Percentiles rank a stretch among this genome's conserved stretches.
These are phyloP conservation scores for Penstemon newberryi DNA, from an alignment of 257 asterid genomes.

Conservation along the genomic window DNA sequence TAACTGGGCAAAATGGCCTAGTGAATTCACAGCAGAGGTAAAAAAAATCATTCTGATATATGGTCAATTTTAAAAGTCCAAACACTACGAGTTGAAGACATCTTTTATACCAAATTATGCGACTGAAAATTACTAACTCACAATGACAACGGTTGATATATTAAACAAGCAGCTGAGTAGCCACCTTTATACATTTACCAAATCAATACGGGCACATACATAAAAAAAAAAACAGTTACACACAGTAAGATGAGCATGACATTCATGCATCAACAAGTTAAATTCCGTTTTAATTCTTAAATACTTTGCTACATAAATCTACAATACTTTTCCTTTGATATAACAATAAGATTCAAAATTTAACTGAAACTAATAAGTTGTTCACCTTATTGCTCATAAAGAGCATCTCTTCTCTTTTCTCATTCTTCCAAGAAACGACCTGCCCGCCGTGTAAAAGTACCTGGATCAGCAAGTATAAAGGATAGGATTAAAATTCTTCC, in stretches of 20 bases:
- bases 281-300: background rate
- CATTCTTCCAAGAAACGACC: constrained; percentile 86
- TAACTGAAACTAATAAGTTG: constrained; percentile 9
- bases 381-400: constrained; percentile 70
- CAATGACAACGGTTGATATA: background rate
- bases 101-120: background rate
- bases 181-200: background rate
- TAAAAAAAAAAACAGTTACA: background rate
- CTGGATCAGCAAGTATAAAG: constrained; percentile 37
- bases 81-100: too few relatives aligned
- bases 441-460: constrained; percentile 76
- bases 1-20: too few relatives aligned
- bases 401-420: constrained; percentile 69
- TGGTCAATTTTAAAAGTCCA: too few relatives aligned
- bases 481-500: constrained; percentile 8
- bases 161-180: background rate
- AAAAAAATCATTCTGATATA: too few relatives aligned
- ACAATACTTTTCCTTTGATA: background rate
- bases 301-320: background rate
- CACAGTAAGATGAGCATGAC: constrained; percentile 6
- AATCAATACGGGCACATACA: background rate
- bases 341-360: background rate
- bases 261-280: constrained; percentile 15
- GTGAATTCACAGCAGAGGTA: too few relatives aligned
- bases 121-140: background rate